Conservation (phyloP, 352 stramenopile species). For the Globisporangium nunn region DNA sequence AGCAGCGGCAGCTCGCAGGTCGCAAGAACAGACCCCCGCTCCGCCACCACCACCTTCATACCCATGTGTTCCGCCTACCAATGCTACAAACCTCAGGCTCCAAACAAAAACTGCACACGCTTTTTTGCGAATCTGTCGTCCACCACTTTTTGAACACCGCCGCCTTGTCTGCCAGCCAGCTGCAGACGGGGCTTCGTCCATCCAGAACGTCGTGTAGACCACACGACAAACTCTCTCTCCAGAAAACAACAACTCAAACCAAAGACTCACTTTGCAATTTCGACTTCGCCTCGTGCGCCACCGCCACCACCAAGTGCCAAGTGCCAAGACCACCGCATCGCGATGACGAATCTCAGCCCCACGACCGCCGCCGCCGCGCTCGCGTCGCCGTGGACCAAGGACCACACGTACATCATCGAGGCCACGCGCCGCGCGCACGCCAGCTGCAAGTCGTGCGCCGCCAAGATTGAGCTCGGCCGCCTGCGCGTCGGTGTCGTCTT, state of each 20-base stretch:
- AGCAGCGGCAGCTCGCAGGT: too few species aligned
- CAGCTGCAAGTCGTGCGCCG: conserved; percentile 72
- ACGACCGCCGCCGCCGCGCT: conserved; percentile 23
- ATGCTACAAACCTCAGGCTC: too few species aligned
- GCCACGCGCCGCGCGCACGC: conserved; percentile 55
- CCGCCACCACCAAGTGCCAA: not conserved
- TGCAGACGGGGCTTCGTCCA: not conserved
- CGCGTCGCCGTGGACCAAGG: conserved; percentile 55
- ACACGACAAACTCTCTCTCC: too few species aligned
- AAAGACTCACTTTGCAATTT: conserved; percentile 13
- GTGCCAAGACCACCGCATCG: not conserved
- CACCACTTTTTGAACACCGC: not conserved
- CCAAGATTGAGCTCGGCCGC: conserved; percentile 51
- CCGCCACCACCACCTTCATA: too few species aligned
- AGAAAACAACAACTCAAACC: too few species aligned
- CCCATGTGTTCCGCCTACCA: too few species aligned
- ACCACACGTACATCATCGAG: conserved; percentile 78
- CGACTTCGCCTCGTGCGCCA: not conserved
- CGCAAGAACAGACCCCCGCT: too few species aligned
- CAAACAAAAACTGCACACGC: too few species aligned
- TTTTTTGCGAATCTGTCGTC: too few species aligned
- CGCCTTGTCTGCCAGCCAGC: not conserved
- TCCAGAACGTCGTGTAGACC: not conserved
- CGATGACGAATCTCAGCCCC: conserved; percentile 19
- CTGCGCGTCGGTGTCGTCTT: conserved; percentile 74